phyloP scores from a whole-genome alignment of 768 basidiomycete genomes.

The Glaciozyma martinii region DNA sequence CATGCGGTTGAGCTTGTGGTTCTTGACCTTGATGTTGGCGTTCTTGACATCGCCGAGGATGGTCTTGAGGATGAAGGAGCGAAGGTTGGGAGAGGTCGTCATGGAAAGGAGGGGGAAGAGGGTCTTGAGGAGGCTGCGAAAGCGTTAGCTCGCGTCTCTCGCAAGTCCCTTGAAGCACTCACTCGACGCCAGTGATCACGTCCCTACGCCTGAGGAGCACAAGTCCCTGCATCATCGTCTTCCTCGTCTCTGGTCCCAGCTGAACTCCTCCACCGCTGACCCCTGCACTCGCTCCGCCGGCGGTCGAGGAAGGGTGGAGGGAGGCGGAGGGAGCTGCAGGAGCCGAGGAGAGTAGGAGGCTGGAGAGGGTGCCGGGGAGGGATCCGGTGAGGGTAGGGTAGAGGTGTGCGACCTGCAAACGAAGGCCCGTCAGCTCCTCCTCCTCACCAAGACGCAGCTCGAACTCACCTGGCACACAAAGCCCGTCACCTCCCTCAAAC shows the following conservation, averaged over 20 bases:
- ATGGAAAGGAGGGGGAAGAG: slow-evolving; percentile 95
- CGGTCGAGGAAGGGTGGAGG: neutral
- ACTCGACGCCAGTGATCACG: slow-evolving; percentile 88
- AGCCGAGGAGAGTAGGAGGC: slow-evolving; percentile 69
- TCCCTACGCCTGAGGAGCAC: slow-evolving; percentile 89
- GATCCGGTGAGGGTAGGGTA: slow-evolving; percentile 84
- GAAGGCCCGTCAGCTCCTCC: neutral
- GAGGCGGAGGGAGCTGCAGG: slow-evolving; percentile 48
- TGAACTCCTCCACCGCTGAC: slow-evolving; percentile 28
- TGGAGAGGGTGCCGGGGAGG: slow-evolving; percentile 70
- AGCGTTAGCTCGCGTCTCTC: neutral
- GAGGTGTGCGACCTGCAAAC: slow-evolving; percentile 68
- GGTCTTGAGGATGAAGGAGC: slow-evolving; percentile 79
- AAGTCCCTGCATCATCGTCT: slow-evolving; percentile 75
- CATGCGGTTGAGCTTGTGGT: slow-evolving; percentile 90
- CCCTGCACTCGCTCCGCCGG: slow-evolving; percentile 6
- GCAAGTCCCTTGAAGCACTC: slow-evolving; percentile 36
- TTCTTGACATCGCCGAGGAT: slow-evolving; percentile 88
- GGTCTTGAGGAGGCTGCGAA: slow-evolving; percentile 65
- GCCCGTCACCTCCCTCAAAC: slow-evolving; percentile 68
- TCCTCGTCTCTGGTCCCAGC: slow-evolving; percentile 61
- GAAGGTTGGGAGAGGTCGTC: slow-evolving; percentile 73
- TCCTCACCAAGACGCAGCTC: neutral
- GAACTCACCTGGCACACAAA: slow-evolving; percentile 73
- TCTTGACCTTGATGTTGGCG: slow-evolving; percentile 77